Evolutionary conservation across 345 rosid species (phyloP).

Genomic region (Euphorbia peplus): DNA sequence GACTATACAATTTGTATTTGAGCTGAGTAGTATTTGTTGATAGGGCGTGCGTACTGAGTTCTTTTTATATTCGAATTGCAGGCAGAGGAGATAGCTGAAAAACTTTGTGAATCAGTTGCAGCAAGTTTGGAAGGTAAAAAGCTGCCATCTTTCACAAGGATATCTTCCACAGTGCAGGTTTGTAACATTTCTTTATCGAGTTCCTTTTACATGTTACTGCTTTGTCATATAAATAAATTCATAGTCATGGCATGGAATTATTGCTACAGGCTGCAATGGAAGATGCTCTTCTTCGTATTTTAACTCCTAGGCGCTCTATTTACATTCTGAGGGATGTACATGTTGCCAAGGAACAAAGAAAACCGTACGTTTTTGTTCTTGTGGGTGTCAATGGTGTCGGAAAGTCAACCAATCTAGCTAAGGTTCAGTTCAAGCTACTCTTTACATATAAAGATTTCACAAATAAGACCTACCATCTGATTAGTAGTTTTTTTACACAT

Average conservation of each 20-base stretch:
- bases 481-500: conserved; percentile 5
- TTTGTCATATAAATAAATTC: background rate
- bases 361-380: conserved; percentile 91
- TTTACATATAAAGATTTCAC: background rate
- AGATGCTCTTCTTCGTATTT: conserved; percentile 89
- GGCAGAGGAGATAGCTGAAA: conserved; percentile 99
- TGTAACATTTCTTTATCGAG: conserved; percentile 2
- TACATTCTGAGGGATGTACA: conserved; percentile 94
- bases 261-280: conserved; percentile 85
- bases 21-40: background rate
- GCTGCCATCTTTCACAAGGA: conserved; percentile 91
- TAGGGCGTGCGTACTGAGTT: conserved; percentile 11
- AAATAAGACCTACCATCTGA: conserved; percentile 8
- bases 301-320: conserved; percentile 96
- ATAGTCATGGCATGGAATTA: conserved; percentile 1
- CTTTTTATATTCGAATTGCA: conserved; percentile 25
- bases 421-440: conserved; percentile 37
- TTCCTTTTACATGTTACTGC: conserved; percentile 2
- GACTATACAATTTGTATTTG: conserved; percentile 5
- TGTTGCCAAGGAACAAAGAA: conserved; percentile 86
- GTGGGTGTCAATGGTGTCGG: conserved; percentile 99
- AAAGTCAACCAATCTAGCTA: conserved; percentile 94
- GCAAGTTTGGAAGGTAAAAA: conserved; percentile 98
- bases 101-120: conserved; percentile 96
- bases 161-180: conserved; percentile 96